Evolutionary conservation across 768 basidiomycete species (phyloP).

Genomic region (Paxillus rubicundulus): DNA sequence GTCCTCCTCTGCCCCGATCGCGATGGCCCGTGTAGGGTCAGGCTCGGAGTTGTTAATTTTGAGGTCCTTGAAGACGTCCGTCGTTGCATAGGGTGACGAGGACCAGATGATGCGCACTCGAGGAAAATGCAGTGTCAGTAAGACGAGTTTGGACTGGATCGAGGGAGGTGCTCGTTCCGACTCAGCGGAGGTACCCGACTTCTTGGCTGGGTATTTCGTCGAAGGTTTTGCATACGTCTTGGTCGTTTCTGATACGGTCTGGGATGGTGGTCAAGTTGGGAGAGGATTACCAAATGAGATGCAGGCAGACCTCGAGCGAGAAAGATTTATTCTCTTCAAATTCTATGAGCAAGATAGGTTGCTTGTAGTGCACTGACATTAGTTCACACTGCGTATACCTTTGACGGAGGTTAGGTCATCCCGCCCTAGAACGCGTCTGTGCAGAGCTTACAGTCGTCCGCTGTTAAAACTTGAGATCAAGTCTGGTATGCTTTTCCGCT

Average conservation of each 20-base stretch:
- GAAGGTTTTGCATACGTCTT: conserved; percentile 68
- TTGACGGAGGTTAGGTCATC: conserved; percentile 3
- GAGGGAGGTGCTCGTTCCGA: conserved; percentile 43
- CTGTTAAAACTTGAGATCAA: conserved; percentile 91
- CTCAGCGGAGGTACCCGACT: conserved; percentile 23
- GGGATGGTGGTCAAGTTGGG: background rate
- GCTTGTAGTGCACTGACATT: conserved; percentile 96
- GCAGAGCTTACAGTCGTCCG: conserved; percentile 78
- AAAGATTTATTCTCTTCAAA: conserved; percentile 98
- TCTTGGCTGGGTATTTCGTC: conserved; percentile 54
- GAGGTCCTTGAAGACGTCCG: conserved; percentile 90
- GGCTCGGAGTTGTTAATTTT: conserved; percentile 81
- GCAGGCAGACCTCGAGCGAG: conserved; percentile 69
- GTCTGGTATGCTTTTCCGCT: conserved; percentile 93
- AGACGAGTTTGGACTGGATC: conserved; percentile 89
- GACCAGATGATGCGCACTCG: conserved; percentile 96
- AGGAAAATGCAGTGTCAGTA: conserved; percentile 88
- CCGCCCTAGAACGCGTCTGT: background rate
- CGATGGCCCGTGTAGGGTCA: conserved; percentile 68
- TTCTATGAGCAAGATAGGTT: conserved; percentile 90
- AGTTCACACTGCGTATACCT: conserved; percentile 97
- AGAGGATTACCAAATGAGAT: background rate
- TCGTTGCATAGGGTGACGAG: conserved; percentile 88
- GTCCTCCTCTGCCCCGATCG: conserved; percentile 79
- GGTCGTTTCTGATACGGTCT: conserved; percentile 59